Evolutionary conservation across 192 early-diverging fungal genomes (phyloP), one percentile per base, ranked within the genome.

Genomic region (Backusella psychrophila): DNA sequence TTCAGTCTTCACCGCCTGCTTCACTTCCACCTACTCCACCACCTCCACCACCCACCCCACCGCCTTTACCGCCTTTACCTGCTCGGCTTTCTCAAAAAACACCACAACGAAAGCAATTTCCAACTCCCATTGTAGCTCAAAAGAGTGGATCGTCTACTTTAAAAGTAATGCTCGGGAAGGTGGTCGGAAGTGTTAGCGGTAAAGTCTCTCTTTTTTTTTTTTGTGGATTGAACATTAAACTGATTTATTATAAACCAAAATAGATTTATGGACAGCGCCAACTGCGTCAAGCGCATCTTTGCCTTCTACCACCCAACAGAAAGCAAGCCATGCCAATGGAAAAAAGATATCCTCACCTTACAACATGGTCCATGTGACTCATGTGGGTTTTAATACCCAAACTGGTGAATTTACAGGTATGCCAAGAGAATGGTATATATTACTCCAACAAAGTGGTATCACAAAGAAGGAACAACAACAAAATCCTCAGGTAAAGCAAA

Each of bases 321-420:
- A 77, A 72, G 90, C 65, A 84, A 87, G 68, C 41, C 35, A 41
- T 21, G 26, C 84, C 86, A 93, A 88, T 72, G 91, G 89, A 83
- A 69, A 77, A 75, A 93, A 98, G 83, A 96, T 99, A 70, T 97
- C 96, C 8, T 91, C 92, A 29, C 98, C 98, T 4, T 99, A 96
- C 85, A 98, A 98, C 81, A 94, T 96, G 15, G 92, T 97, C 36
- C 98, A 99, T 85, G 85, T 99, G 35, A 98, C 97, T 19, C 98
- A 99, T 81, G 98, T 98, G 39, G 98, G 98, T 14, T 99, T 95
- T 81, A 96, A 99, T 84, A 90, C 92, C 70, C 96, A 98, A 75
- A 98, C 95, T 44, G 97, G 96, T 63, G 96, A 98, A 86, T 96
- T 96, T 75, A 94, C 93, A 38, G 97, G 97, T 26, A 81, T 99